Evolutionary conservation across 129 eudicot species (phyloP), one percentile per base, ranked within the genome.

Genomic region (Centrapalus pauciflorus): DNA sequence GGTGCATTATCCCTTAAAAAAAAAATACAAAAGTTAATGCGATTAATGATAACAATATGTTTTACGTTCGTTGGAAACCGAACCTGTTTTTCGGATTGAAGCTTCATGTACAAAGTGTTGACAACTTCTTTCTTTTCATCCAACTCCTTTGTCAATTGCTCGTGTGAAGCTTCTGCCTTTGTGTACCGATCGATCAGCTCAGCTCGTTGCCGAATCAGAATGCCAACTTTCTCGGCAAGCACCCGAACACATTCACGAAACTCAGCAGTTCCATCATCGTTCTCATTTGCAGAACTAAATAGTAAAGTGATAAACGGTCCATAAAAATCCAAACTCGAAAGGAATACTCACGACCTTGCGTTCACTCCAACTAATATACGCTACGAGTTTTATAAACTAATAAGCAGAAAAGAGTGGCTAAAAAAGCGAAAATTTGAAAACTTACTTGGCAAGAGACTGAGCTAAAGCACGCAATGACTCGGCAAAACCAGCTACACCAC

Each of bases 41-140:
- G n/a, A n/a, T n/a, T n/a, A n/a, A n/a, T n/a, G n/a, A n/a, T n/a
- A n/a, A n/a, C n/a, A n/a, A n/a, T n/a, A n/a, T n/a, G n/a, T n/a
- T n/a, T 14, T 49, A 32, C 4, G 12, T 66, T 10, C 20, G 48
- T 3, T 48, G 24, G 6, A 33, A 23, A 17, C 3, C 11, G 9
- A 70, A 89, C 99, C 96, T 94, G 99, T 71, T 94, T 94, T 82
- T 94, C 99, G 8, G 72, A 76, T 79, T 86, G 97, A 80, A 86
- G 93, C 84, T 94, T 86, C 21, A 61, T 64, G 80, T 86, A 94
- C 64, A 89, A 83, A 24, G 93, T 84, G 83, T 82, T 89, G 59
- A 82, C 85, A 82, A 84, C 23, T 33, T 84, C 97, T 72, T 79
- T 89, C 71, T 87, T 89, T 67, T 86, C 99, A 24, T 89, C 97